Base-by-base conservation (phyloP, 768 basidiomycete genomes). In the Fibroporia radiculosa region DNA sequence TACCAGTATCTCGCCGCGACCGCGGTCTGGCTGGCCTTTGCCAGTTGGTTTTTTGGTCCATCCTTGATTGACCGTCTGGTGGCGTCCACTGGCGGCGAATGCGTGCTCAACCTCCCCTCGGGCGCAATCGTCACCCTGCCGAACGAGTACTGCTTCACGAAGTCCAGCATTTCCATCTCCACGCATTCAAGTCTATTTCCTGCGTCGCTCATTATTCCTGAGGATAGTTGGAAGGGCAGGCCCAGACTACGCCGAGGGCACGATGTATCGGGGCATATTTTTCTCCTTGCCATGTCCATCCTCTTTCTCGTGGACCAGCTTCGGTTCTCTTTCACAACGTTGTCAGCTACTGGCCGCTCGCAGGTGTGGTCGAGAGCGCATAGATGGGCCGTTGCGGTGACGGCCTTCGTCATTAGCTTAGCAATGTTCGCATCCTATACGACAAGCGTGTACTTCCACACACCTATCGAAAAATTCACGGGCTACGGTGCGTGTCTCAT, bases 191-290 rank as follows among this genome's bases (percentile, higher is more conserved):
- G 63, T 12, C 66, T 89, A 33, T 88, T 90, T 64, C 56, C 70
- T 10, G 53, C 66, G 4, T 56, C 65, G 18, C 53, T 74, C 41
- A 38, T 62, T 4, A 54, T 67, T 24, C 69, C 71, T 1, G 60
- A 65, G 3, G 69, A 43, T n/a, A 44, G 65, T 12, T 82, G 74
- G 75, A 60, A 58, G 23, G 62, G 58, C 0, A 55, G 62, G 2
- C 88, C 92, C 7, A 67, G 84, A 23, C 66, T 95, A 50, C 73
- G 78, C 42, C 75, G 71, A 32, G 95, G 95, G 0, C 92, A 96
- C 60, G 95, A 98, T 56, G 78, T 97, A 12, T 93, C 91, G 0
- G 95, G 95, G 6, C 95, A 97, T 58, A 71, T 92, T 24, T 97
- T 96, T 68, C 73, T 98, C 49, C 73, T 97, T 51, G 84, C 84